Conservation (phyloP, 495 filamentous ascomycete genomes). For the Talaromyces thailandensis region DNA sequence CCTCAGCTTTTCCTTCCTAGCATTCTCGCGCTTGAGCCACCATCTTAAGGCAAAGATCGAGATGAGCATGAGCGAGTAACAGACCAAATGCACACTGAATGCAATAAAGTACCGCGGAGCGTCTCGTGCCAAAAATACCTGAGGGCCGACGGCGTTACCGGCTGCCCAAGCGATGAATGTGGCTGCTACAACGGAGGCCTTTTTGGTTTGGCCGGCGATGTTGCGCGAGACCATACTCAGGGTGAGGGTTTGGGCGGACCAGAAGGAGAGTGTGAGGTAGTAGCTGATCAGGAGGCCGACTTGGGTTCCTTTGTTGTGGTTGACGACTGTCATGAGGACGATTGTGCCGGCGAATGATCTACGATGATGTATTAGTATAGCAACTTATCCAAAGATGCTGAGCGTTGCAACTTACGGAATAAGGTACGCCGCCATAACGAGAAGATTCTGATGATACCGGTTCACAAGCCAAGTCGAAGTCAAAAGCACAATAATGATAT, state of each 20-base stretch:
- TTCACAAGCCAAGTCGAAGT: constrained; percentile 56
- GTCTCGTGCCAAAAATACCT: background rate
- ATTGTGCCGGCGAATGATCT: constrained; percentile 50
- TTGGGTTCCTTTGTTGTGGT: constrained; percentile 33
- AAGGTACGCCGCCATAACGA: constrained; percentile 45
- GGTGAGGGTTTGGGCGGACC: constrained; percentile 50
- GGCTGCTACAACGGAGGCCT: constrained; percentile 39
- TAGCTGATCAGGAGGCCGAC: constrained; percentile 53
- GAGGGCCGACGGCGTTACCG: constrained; percentile 16
- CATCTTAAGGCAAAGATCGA: constrained; percentile 29
- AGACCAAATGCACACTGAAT: constrained; percentile 33
- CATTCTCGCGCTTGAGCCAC: constrained; percentile 26
- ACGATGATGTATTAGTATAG: background rate
- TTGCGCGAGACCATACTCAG: constrained; percentile 54
- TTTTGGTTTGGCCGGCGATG: constrained; percentile 64
- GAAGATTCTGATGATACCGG: constrained; percentile 51
- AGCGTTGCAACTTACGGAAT: constrained; percentile 42
- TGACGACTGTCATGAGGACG: constrained; percentile 53
- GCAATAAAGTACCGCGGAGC: constrained; percentile 14
- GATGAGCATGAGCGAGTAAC: constrained; percentile 27
- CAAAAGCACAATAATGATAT: constrained; percentile 59
- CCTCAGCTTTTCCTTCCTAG: constrained; percentile 29
- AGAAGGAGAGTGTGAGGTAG: constrained; percentile 49
- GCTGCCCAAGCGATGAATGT: constrained; percentile 36
- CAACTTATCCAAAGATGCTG: background rate